Evolutionary conservation across 2,329 filamentous ascomycete genomes (phyloP), one percentile per base, ranked within the genome.

Genomic region (Akanthomyces dipterigenus): DNA sequence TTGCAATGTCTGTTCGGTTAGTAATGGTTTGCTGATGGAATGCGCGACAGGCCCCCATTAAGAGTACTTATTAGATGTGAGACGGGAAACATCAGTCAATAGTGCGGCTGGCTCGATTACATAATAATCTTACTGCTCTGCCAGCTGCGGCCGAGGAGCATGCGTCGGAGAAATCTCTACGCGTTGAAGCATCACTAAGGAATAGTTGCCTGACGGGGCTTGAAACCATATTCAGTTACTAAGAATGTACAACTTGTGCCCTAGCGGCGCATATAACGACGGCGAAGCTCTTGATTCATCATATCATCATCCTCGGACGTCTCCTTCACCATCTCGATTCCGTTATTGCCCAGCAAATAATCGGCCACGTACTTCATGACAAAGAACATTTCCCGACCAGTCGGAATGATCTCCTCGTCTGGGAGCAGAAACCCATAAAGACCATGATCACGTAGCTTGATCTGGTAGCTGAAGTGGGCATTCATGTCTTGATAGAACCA

Each of bases 361-460:
- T 89, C 86, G 2, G 90, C 92, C 69, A 96, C 87, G 67, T 93
- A 93, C 70, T 93, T 83, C 64, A 96, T 80, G 0, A 92, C 91
- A 66, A 89, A 88, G 66, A 93, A 86, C 45, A 93, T 83, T 73
- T 99, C 95, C 73, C 93, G 87, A 9, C 95, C 93, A 0, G 91
- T 95, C 0, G 93, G 92, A 2, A 96, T 79, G 63, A 98, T 98
- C 63, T 96, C 84, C 62, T 95, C 88, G 62, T 84, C 88, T 0
- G 95, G 95, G 4, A 98, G 78, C 53, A 99, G 77, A 72, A 98
- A 99, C 0, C 95, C 95, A 72, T 98, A 98, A 71, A 87, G 95
- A 11, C 95, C 95, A 0, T 90, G 95, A 72, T 99, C 95, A 54
- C 95, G 82, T 31, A 99, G 79, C 77, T 98, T 98, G 75, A 95